Conservation (phyloP, 148 eudicot genomes). For the Diospyros kaki region DNA sequence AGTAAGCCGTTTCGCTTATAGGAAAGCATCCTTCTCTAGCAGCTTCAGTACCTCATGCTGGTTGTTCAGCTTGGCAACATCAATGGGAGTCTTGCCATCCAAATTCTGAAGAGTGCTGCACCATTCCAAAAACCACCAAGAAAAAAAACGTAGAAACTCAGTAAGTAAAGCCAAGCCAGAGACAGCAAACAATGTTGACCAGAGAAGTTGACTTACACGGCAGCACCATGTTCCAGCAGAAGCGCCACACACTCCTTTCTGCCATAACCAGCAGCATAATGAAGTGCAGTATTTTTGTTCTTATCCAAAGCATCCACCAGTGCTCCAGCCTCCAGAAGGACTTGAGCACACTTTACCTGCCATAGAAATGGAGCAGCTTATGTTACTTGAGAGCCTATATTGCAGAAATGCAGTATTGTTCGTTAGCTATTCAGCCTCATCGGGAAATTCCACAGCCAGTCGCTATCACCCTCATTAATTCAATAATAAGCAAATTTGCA, state of each 20-base stretch:
- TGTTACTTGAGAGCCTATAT: not conserved
- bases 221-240: conserved; percentile 85
- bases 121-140: not conserved
- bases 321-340: conserved; percentile 89
- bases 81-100: conserved; percentile 93
- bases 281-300: conserved; percentile 98
- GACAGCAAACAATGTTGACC: not conserved
- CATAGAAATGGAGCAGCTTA: conserved; percentile 8
- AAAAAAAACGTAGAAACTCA: not conserved
- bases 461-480: no score
- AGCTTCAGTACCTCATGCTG: conserved; percentile 80
- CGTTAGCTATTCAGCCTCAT: no score
- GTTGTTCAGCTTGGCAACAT: conserved; percentile 90
- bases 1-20: conserved; percentile 29
- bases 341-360: conserved; percentile 82
- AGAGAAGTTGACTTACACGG: conserved; percentile 64
- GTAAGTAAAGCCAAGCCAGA: not conserved
- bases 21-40: conserved; percentile 93
- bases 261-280: conserved; percentile 99
- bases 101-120: conserved; percentile 90
- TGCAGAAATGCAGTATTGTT: no score
- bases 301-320: conserved; percentile 93
- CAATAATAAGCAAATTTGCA: no score
- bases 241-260: conserved; percentile 96
- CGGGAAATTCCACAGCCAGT: no score